Evolutionary conservation across 2,329 filamentous ascomycete genomes (phyloP), one percentile per base, ranked within the genome.

Genomic region (Didymella keratinophila): DNA sequence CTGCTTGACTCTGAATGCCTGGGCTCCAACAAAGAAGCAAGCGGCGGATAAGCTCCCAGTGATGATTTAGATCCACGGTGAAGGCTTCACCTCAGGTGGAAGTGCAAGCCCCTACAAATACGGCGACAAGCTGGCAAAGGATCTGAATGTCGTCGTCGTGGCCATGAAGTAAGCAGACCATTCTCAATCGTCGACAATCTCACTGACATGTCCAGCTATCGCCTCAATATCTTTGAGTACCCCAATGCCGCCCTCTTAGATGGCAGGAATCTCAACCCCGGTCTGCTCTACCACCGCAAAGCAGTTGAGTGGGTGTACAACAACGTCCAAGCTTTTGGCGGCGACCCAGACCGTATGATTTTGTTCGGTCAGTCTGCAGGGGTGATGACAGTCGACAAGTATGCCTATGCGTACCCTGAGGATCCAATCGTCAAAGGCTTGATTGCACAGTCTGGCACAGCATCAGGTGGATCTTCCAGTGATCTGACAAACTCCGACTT

Each of bases 221-320:
- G 32, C 7, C 32, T 36, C 32, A 36, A 36, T 5, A 36, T 36
- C 32, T 36, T 36, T 11, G 32, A 16, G 6, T 36, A 36, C 16
- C 32, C 32, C 14, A 36, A 36, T 36, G 32, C 32, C 16, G 32
- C 32, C n/a, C 16, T 16, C 32, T 46, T 76, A 10, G 65, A 66
- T 37, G 56, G 59, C 11, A 65, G 69, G 23, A 72, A 78, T 37
- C 50, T 77, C 5, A 69, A 67, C 28, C 63, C 66, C 23, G 77
- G 73, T n/a, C 56, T 79, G 21, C 68, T 75, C 1, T 77, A 79
- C 54, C 74, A 77, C 46, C 70, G 76, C 14, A 62, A 74, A 64
- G 73, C 39, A 12, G 60, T 78, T 12, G 76, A 78, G 58, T 79
- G 76, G 76, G 60, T 77, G 12, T 65, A 68, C 20, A 67, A 73